Evolutionary conservation across 306 rosid species (phyloP).

Genomic region (Fragaria nilgerrensis): DNA sequence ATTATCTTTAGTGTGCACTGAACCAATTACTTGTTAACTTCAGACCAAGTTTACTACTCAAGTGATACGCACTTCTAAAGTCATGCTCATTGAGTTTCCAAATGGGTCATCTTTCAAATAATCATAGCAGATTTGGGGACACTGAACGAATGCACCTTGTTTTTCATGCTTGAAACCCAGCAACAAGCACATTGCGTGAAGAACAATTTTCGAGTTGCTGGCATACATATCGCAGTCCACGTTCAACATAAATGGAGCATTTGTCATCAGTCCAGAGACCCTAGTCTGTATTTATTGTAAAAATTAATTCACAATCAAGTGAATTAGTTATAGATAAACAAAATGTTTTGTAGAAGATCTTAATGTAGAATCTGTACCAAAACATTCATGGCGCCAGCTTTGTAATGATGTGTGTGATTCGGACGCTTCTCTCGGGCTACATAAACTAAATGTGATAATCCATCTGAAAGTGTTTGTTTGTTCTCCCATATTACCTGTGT

Average conservation of each 20-base stretch:
- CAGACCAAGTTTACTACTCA: neutral
- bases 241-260: conserved; percentile 64
- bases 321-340: neutral
- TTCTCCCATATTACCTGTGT: conserved; percentile 58
- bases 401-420: conserved; percentile 50
- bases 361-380: conserved; percentile 27
- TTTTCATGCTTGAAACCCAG: conserved; percentile 40
- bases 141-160: conserved; percentile 59
- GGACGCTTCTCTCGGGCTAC: conserved; percentile 65
- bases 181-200: conserved; percentile 46
- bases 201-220: conserved; percentile 45
- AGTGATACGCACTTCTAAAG: conserved; percentile 28
- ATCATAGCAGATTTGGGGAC: conserved; percentile 48
- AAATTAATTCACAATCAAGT: neutral
- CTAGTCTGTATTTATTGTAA: conserved; percentile 36
- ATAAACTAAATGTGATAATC: conserved; percentile 59
- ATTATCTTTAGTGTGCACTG: neutral
- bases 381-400: conserved; percentile 80
- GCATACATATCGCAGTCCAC: conserved; percentile 73
- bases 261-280: conserved; percentile 67
- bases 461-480: conserved; percentile 33
- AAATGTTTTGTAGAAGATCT: neutral
- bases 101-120: conserved; percentile 61
- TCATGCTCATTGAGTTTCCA: conserved; percentile 38
- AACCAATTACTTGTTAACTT: neutral